Evolutionary conservation across 73 alveolate genomes (phyloP).

Genomic region (Paraurostyla sp.): DNA sequence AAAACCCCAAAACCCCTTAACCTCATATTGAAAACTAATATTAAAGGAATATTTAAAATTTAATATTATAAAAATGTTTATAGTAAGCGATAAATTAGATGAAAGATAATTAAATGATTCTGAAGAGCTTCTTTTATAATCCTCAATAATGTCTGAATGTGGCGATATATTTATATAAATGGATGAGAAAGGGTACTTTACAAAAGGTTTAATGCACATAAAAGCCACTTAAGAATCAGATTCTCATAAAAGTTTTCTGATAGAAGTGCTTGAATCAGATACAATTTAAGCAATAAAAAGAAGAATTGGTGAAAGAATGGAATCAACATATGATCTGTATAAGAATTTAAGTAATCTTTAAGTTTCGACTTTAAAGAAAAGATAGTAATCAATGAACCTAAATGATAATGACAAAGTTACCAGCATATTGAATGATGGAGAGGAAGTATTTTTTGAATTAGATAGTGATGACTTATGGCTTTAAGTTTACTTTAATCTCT

Average conservation of each 20-base stretch:
- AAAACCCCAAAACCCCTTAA: background rate
- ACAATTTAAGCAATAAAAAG: background rate
- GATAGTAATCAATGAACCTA: background rate
- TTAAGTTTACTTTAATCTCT: constrained; percentile 20
- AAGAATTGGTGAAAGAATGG: constrained; percentile 55
- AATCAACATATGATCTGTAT: constrained; percentile 41
- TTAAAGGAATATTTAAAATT: no score
- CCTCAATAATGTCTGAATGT: constrained; percentile 6
- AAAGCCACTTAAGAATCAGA: constrained; percentile 57
- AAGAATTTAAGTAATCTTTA: background rate
- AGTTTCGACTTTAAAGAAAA: background rate
- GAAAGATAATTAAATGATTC: constrained; percentile 19
- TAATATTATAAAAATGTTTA: constrained; percentile 10
- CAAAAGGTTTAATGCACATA: constrained; percentile 33
- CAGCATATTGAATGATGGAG: constrained; percentile 10
- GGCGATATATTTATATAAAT: constrained; percentile 40
- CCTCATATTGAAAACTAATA: background rate
- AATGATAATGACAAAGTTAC: background rate
- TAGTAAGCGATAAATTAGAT: constrained; percentile 1
- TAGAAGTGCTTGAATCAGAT: constrained; percentile 25
- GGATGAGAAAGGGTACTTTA: constrained; percentile 51
- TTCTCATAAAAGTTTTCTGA: constrained; percentile 3
- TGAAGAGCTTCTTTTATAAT: background rate
- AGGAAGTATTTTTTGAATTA: constrained; percentile 48
- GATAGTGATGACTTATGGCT: constrained; percentile 49